Percentiles rank a stretch among this genome's conserved stretches.
phyloP scores from a whole-genome alignment of 1,284 basidiomycete genomes.

The Neonothopanus nambi region DNA sequence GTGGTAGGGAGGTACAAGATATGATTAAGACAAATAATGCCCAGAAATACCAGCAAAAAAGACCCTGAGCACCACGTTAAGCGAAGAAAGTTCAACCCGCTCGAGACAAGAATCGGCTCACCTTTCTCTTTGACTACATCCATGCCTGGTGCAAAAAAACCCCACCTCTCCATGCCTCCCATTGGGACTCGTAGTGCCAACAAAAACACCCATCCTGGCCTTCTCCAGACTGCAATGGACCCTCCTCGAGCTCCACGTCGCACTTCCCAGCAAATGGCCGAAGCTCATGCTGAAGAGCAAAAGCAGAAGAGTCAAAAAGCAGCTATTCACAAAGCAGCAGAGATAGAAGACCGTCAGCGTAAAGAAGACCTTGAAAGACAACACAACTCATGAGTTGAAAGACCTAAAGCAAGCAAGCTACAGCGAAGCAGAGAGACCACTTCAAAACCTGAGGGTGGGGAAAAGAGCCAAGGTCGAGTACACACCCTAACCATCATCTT shows the following conservation, averaged over 20 bases:
- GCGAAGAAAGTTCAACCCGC: too few species aligned
- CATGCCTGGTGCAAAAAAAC: too few species aligned
- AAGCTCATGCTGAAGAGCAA: neutral
- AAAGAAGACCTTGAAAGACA: neutral
- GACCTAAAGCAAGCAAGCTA: neutral
- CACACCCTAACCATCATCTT: too few species aligned
- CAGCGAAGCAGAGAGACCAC: too few species aligned
- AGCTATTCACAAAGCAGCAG: neutral
- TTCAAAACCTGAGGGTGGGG: too few species aligned
- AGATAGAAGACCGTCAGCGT: neutral
- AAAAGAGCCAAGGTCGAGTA: too few species aligned
- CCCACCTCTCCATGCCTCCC: neutral
- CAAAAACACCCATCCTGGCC: neutral
- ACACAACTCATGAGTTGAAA: neutral
- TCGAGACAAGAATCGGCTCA: too few species aligned
- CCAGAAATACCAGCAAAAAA: too few species aligned
- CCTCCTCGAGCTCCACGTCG: neutral
- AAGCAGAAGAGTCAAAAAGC: neutral
- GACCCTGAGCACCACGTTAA: too few species aligned
- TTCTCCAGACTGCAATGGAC: neutral
- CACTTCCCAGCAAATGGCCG: neutral
- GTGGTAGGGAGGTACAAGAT: too few species aligned
- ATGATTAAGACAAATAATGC: too few species aligned
- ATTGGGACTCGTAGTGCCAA: neutral
- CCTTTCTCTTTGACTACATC: too few species aligned